Conservation (phyloP, 345 rosid species). For the Gossypium herbaceum region DNA sequence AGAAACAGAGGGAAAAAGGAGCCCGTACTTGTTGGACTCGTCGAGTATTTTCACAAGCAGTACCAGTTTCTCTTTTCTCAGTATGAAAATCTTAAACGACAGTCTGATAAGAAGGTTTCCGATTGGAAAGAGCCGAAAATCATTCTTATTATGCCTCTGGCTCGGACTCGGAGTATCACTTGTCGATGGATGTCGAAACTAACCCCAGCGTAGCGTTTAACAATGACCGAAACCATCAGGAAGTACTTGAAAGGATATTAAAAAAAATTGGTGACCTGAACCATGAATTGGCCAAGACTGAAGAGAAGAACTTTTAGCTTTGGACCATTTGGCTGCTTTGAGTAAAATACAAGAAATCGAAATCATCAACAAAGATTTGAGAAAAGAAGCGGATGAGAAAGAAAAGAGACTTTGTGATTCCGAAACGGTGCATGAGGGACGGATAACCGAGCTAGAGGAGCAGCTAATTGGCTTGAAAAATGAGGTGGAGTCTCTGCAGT, state of each 20-base stretch:
- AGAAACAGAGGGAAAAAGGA: constrained; percentile 42
- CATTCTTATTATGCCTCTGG: constrained; percentile 73
- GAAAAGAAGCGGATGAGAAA: constrained; percentile 34
- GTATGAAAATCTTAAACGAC: constrained; percentile 67
- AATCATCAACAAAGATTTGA: constrained; percentile 21
- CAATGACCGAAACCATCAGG: constrained; percentile 13
- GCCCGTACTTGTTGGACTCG: constrained; percentile 49
- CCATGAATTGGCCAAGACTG: constrained; percentile 19
- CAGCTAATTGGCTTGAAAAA: constrained; percentile 35
- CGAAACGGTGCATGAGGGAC: constrained; percentile 24
- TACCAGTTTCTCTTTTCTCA: constrained; percentile 57
- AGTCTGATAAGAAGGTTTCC: constrained; percentile 47
- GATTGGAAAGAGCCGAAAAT: constrained; percentile 43
- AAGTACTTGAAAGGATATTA: constrained; percentile 17
- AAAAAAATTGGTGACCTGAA: constrained; percentile 23
- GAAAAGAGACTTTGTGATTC: constrained; percentile 24
- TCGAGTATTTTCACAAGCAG: constrained; percentile 64
- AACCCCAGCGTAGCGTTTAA: background rate
- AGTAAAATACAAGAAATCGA: constrained; percentile 31
- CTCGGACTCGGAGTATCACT: constrained; percentile 40
- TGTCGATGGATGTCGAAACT: constrained; percentile 43
- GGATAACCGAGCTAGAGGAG: constrained; percentile 42
- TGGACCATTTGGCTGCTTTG: constrained; percentile 9
- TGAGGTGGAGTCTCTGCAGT: constrained; percentile 38
- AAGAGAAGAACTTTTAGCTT: constrained; percentile 28